Conservation (phyloP, 768 basidiomycete genomes). For the Auriscalpium orientale region DNA sequence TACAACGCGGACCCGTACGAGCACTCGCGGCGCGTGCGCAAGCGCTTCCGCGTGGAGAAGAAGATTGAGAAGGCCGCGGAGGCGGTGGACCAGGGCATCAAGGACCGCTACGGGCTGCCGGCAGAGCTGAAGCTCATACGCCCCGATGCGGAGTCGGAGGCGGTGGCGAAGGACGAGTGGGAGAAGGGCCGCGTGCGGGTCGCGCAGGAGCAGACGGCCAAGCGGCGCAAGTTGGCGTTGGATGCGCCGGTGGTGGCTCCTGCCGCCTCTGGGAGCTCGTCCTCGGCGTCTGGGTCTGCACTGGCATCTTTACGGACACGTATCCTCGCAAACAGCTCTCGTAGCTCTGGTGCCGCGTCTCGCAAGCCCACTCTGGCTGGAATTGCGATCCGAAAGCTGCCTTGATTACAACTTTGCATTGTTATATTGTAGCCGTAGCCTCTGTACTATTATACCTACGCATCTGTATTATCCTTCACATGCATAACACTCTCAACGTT, state of each 20-base stretch:
- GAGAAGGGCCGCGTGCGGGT: constrained; percentile 41
- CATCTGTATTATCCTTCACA: neutral
- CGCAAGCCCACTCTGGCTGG: constrained; percentile 4
- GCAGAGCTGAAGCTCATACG: constrained; percentile 56
- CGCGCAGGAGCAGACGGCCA: constrained; percentile 32
- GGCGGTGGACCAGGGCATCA: constrained; percentile 62
- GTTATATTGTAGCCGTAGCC: neutral
- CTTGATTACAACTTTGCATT: neutral
- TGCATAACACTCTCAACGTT: too few species aligned
- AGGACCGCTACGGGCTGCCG: constrained; percentile 71
- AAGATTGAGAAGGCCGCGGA: constrained; percentile 65
- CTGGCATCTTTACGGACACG: constrained; percentile 6
- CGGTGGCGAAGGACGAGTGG: constrained; percentile 63
- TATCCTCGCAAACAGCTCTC: constrained; percentile 12
- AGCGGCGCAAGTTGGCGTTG: constrained; percentile 36
- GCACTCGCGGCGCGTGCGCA: constrained; percentile 66
- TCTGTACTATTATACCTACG: neutral
- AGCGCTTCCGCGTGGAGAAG: constrained; percentile 83
- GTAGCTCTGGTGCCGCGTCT: neutral
- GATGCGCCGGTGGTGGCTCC: constrained; percentile 7
- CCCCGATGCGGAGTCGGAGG: constrained; percentile 51
- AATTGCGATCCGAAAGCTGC: constrained; percentile 3
- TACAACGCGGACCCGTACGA: constrained; percentile 83
- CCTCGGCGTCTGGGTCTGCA: constrained; percentile 1
- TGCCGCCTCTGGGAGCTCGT: neutral